These are phyloP conservation scores for Psophocarpus tetragonolobus DNA, from an alignment of 306 rosid species.

Conservation along the genomic window DNA sequence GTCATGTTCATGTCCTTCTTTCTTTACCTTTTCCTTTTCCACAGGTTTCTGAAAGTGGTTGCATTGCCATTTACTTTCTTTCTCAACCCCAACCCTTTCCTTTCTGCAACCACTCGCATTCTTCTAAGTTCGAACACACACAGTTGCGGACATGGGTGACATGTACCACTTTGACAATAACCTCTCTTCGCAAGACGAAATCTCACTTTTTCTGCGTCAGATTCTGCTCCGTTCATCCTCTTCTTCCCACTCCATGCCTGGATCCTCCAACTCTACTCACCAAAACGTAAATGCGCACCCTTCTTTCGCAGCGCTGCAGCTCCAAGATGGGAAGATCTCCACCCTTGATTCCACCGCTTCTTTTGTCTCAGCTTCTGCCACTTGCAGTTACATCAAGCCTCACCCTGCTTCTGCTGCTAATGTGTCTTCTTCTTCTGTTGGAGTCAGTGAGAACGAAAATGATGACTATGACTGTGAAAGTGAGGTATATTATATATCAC, in stretches of 20 bases:
- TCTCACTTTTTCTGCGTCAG: conserved; percentile 87
- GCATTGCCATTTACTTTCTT: conserved; percentile 24
- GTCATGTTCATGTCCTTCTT: conserved; percentile 13
- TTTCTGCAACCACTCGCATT: background rate
- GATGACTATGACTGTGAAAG: conserved; percentile 91
- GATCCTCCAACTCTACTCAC: conserved; percentile 26
- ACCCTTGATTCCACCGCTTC: conserved; percentile 42
- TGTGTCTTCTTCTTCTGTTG: conserved; percentile 57
- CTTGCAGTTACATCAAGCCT: background rate
- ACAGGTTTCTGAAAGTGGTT: conserved; percentile 31
- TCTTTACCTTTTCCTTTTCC: background rate
- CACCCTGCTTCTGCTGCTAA: conserved; percentile 36
- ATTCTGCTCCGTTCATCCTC: conserved; percentile 63
- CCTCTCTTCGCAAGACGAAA: conserved; percentile 69
- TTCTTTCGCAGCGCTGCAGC: conserved; percentile 10
- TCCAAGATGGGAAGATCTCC: conserved; percentile 51
- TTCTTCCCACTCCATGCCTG: conserved; percentile 27
- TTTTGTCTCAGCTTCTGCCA: background rate
- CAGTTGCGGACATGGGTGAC: conserved; percentile 20
- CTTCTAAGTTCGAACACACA: background rate
- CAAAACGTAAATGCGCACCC: conserved; percentile 25
- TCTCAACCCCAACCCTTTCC: conserved; percentile 11
- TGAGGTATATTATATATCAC: conserved; percentile 49
- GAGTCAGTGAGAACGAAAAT: conserved; percentile 59
- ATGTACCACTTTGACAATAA: conserved; percentile 41